Evolutionary conservation across 306 rosid species (phyloP), one percentile per base, ranked within the genome.

Genomic region (Cicer pinnatifidum): DNA sequence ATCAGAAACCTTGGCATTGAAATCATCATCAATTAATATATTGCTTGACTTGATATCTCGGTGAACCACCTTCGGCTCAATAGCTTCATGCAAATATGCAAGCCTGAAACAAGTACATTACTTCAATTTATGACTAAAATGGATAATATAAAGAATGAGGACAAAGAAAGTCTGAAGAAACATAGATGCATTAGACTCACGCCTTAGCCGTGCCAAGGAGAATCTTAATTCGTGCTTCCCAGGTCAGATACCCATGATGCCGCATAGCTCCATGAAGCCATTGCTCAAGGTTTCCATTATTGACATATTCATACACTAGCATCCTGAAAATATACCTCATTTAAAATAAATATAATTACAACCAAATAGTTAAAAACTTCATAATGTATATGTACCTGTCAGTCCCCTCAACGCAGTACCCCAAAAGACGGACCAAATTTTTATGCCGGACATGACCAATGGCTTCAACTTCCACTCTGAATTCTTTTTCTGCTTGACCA

Each of bases 231-330:
- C 97, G 91, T 41, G 92, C 92, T 72, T 92, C 96, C 96, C 93
- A 89, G 17, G 97, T 89, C 13, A 92, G 97, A 83, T 87, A 85
- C 13, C 89, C 92, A 79, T 90, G 90, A 57, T 88, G 90, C 19
- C 91, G 86, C 96, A 92, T 87, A 16, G 88, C 97, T 81, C 91
- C 97, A 53, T 92, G 97, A 73, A 92, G 90, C 97, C 97, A 92
- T 73, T 83, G 93, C 85, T 92, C 96, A 70, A 89, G 77, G 82
- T 89, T 92, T 82, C 97, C 97, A 82, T 88, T 92, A 83, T 85
- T 85, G 60, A 89, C 91, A 44, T 86, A 92, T 82, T 89, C 93
- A 54, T 92, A 92, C 43, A 89, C 96, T 74, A 92, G 46, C 75
- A 89, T 84, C 84, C 93, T 89, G 89, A 78, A 77, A 81, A 37